Evolutionary conservation across 2,329 filamentous ascomycete species (phyloP).

Genomic region (Orbilia javanica): DNA sequence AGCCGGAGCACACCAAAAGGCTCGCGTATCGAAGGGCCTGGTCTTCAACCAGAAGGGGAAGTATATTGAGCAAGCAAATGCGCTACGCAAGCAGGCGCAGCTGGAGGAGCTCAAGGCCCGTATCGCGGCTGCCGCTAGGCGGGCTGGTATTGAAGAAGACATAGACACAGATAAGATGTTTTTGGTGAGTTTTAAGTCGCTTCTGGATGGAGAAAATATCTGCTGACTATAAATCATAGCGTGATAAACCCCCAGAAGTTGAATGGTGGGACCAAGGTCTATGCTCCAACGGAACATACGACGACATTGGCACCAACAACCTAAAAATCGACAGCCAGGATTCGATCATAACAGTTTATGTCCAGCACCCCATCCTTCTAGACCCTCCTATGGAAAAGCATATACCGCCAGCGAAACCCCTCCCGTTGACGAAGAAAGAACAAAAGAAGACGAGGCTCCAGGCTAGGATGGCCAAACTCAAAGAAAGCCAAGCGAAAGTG

Average conservation of each 20-base stretch:
- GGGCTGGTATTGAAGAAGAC: conserved; percentile 94
- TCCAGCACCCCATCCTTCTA: conserved; percentile 91
- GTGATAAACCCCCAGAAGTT: conserved; percentile 81
- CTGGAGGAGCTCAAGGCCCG: conserved; percentile 95
- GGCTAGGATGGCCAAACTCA: conserved; percentile 89
- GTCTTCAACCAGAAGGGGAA: conserved; percentile 96
- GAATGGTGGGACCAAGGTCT: conserved; percentile 99
- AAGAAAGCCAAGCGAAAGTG: conserved; percentile 97
- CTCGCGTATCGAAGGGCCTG: conserved; percentile 79
- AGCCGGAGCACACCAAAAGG: conserved; percentile 72
- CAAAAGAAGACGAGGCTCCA: conserved; percentile 91
- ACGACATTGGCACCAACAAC: conserved; percentile 75
- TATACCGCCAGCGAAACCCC: conserved; percentile 81
- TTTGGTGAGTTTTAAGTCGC: conserved; percentile 69
- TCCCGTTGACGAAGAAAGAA: conserved; percentile 92
- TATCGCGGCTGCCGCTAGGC: conserved; percentile 86
- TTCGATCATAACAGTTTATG: conserved; percentile 87
- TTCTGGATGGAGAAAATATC: not conserved
- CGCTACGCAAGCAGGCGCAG: conserved; percentile 85
- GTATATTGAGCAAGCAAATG: conserved; percentile 94
- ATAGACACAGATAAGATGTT: conserved; percentile 90
- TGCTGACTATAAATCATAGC: conserved; percentile 48
- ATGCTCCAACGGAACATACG: conserved; percentile 80
- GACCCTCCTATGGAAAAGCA: conserved; percentile 92
- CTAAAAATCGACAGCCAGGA: conserved; percentile 83